Conservation (phyloP, 31 red algal species). For the Porphyra umbilicalis region DNA sequence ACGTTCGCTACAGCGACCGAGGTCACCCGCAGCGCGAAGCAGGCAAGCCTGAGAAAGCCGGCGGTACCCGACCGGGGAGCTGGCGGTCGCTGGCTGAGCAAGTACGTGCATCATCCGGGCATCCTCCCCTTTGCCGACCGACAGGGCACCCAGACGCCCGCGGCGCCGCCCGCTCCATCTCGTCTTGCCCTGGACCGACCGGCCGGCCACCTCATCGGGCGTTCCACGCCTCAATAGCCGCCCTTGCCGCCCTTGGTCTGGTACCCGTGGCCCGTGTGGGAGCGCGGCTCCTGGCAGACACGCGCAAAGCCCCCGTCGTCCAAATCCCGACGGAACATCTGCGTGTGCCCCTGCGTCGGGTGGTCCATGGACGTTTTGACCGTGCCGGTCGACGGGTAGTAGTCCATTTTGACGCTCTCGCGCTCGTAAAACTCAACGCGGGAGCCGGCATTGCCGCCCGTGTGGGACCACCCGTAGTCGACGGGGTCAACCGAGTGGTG, state of each 20-base stretch:
- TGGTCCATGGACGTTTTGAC: neutral
- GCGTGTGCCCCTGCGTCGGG: neutral
- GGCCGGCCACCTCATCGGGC: too few species aligned
- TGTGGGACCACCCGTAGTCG: neutral
- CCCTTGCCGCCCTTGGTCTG: neutral
- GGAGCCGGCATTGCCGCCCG: neutral
- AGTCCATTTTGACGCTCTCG: neutral
- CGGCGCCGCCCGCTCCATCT: too few species aligned
- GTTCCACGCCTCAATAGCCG: neutral
- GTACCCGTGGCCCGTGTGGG: neutral
- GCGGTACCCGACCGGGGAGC: too few species aligned
- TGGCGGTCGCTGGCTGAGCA: too few species aligned
- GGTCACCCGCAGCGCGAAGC: too few species aligned
- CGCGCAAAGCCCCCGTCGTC: neutral
- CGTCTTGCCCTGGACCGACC: too few species aligned
- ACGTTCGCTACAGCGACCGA: too few species aligned
- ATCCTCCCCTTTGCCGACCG: too few species aligned
- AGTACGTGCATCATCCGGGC: too few species aligned
- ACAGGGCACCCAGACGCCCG: too few species aligned
- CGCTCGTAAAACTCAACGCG: neutral
- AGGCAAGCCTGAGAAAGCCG: too few species aligned
- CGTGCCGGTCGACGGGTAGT: neutral
- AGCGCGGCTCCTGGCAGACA: neutral
- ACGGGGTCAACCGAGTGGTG: neutral
- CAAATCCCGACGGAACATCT: neutral